Evolutionary conservation across 495 filamentous ascomycete species (phyloP), one percentile per base, ranked within the genome.

Genomic region (Penicillium psychrofluorescens): DNA sequence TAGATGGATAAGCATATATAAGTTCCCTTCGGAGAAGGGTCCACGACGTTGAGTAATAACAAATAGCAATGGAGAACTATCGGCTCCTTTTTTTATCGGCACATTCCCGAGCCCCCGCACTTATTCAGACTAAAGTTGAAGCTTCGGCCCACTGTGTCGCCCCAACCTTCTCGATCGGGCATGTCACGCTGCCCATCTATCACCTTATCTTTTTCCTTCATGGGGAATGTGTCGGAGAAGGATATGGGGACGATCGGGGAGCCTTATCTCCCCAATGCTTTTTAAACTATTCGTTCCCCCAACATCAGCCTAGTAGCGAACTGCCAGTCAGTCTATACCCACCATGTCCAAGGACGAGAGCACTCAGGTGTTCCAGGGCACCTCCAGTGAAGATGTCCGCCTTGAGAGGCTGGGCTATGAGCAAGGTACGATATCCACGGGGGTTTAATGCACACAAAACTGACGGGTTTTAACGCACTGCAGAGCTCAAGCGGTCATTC

Each of bases 401-500:
- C 52, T 76, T 15, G 65, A 70, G 52, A 51, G 64, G 9, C 41
- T 76, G 48, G 72, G 72, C 15, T 75, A 79, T 51, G 62, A 76
- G 58, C 75, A 75, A 56, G 70, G 72, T 72, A 47, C 38, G 9
- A 10, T 38, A 1, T 4, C 6, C 22, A 22, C 4, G 2, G 22
- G 16, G 22, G 4, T 22, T 22, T 22, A 4, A 22, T 22, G 22
- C 22, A 15, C 13, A 27, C 28, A 2, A 38, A 43, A 34, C 44
- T 53, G 8, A 60, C 32, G 22, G 22, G 3, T 22, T 2, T 40
- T 30, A 39, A 39, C 35, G 33, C 6, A 10, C 11, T 29, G 7
- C 32, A 76, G 77, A 80, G 57, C 65, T 80, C 47, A 77, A 76
- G 48, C 68, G 77, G 11, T 72, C 73, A 8, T 81, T 78, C 42